Evolutionary conservation across 2,329 filamentous ascomycete species (phyloP), one percentile per base, ranked within the genome.

Genomic region (Alternaria brassicae): DNA sequence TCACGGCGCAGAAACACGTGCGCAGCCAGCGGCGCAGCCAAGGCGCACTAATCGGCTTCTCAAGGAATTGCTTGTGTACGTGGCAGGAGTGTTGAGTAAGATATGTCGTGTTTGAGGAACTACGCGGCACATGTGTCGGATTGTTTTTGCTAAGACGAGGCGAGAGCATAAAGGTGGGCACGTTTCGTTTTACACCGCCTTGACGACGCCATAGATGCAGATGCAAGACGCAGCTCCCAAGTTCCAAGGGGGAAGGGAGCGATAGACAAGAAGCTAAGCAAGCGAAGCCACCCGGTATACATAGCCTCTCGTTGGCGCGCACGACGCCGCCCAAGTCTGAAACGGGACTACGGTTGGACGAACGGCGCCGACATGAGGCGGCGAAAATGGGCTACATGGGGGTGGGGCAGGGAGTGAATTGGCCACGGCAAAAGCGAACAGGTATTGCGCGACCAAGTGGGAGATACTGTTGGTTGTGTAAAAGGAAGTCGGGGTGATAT

Each of bases 281-380:
- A 48, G 56, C 57, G 50, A 48, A 37, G 45, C 57, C 58, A 51
- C 50, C 54, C 61, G 62, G 64, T 53, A 62, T 56, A 17, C n/a
- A n/a, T n/a, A 37, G 58, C 58, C 53, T 41, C 51, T 60, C 30
- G 49, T 62, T 62, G 65, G 63, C 65, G 55, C 54, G 53, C 56
- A 41, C 41, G 34, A 56, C 34, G 42, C 37, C 17, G 53, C 61
- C 52, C 50, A 42, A 48, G 48, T 40, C 53, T 59, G 59, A 61
- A 66, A 65, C 60, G 58, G 56, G 52, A 34, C 60, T 19, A 58
- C 55, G 59, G 66, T 63, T 66, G 66, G 66, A 62, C 61, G 50
- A 56, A 40, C 39, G 54, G 42, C 30, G 65, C 63, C 56, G 55
- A 58, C 45, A 47, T 54, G 54, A 56, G 56, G 54, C 52, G 39